Conservation (phyloP, 768 basidiomycete genomes). For the Lactarius sp. region DNA sequence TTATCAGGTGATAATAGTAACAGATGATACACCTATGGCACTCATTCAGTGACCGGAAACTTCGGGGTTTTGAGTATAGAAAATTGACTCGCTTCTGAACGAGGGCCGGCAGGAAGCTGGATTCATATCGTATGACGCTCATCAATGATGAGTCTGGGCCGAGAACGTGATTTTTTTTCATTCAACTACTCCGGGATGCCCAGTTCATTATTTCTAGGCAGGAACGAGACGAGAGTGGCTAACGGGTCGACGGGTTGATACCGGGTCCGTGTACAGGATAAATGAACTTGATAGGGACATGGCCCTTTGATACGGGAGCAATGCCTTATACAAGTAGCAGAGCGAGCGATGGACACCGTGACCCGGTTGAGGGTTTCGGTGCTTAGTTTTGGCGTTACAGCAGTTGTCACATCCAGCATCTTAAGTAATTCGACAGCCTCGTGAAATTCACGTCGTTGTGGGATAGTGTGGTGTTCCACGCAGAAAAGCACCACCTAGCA, state of each 20-base stretch:
- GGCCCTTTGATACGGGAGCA: neutral
- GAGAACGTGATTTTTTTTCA: neutral
- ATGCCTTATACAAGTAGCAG: neutral
- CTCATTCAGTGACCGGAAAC: neutral
- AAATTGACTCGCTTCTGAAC: neutral
- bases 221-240: neutral
- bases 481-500: neutral
- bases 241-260: neutral
- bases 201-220: neutral
- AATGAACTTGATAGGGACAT: neutral
- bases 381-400: neutral
- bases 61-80: slow-evolving; percentile 1
- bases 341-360: too few species aligned
- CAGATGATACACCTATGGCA: neutral
- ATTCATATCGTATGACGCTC: neutral
- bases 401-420: neutral
- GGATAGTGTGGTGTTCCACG: neutral
- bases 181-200: slow-evolving; percentile 4
- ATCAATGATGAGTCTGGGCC: neutral
- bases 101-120: neutral
- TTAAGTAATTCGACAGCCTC: neutral
- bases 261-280: neutral
- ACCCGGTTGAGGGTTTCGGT: too few species aligned
- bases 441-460: neutral
- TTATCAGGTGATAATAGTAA: neutral